These are phyloP conservation scores for Durusdinium trenchii DNA, from an alignment of 73 alveolate genomes.

Conservation along the genomic window DNA sequence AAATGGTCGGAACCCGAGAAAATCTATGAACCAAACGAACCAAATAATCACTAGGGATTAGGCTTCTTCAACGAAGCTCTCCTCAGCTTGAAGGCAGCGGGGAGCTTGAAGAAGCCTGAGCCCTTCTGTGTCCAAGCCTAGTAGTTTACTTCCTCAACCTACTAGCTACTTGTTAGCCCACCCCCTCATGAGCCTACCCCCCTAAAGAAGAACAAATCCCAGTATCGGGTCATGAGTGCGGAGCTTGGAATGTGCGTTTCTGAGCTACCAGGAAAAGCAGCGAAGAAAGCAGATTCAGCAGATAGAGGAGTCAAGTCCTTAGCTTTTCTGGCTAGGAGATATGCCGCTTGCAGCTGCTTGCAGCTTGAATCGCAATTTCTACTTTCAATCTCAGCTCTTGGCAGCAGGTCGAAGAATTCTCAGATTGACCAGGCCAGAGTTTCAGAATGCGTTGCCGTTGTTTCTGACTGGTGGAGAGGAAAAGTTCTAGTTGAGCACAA, in stretches of 20 bases:
- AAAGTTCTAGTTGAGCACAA: too few relatives aligned
- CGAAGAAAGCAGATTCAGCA: constrained; percentile 97
- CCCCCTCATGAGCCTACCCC: too few relatives aligned
- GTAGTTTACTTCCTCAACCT: too few relatives aligned
- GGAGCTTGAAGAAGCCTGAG: too few relatives aligned
- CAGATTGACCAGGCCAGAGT: constrained; percentile 29
- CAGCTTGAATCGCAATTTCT: neutral
- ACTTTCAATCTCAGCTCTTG: neutral
- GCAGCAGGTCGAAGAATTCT: constrained; percentile 68
- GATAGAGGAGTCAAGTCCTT: constrained; percentile 96
- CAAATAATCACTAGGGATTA: neutral
- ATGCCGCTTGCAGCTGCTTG: too few relatives aligned
- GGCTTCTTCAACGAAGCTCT: too few relatives aligned
- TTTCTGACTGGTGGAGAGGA: neutral
- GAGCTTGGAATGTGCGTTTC: neutral
- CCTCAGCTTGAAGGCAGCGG: too few relatives aligned
- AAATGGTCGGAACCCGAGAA: constrained; percentile 96
- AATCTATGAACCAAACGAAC: neutral
- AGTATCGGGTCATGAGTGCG: too few relatives aligned
- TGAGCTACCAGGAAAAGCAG: constrained; percentile 96
- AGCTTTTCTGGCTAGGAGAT: too few relatives aligned
- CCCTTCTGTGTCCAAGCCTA: too few relatives aligned
- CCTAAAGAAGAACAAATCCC: too few relatives aligned
- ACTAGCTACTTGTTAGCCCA: too few relatives aligned
- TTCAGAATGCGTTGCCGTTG: neutral